Evolutionary conservation across 768 basidiomycete species (phyloP).

Genomic region (Mycena capillaripes): DNA sequence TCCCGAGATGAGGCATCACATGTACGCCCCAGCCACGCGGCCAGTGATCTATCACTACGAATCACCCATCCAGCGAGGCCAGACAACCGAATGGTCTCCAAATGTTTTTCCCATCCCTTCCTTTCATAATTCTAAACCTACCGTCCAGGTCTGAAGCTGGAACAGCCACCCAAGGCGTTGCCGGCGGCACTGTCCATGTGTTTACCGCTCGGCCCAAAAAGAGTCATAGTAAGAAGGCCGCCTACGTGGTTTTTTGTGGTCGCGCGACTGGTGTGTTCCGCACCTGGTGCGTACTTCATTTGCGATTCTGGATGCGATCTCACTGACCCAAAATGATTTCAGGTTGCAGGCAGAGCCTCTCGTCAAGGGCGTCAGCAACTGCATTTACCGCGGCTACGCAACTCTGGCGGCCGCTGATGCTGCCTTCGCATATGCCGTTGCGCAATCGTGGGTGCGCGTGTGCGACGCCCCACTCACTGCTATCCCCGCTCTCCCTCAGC

Average conservation of each 20-base stretch:
- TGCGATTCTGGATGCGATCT: background rate
- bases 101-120: too few relatives aligned
- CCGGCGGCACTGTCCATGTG: background rate
- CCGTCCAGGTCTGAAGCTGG: background rate
- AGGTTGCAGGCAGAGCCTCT: background rate
- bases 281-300: background rate
- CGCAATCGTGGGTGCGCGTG: background rate
- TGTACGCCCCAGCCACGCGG: background rate
- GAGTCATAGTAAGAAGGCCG: background rate
- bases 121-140: background rate
- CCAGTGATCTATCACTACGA: background rate
- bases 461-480: background rate
- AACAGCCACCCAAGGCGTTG: background rate
- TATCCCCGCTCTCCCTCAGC: background rate
- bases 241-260: background rate
- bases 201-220: background rate
- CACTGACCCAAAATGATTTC: background rate
- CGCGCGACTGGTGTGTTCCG: background rate
- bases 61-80: background rate
- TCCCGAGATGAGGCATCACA: background rate
- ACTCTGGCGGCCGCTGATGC: background rate
- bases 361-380: background rate
- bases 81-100: conserved; percentile 12
- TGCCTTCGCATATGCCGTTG: background rate
- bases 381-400: background rate